Base-by-base conservation (phyloP, 2,329 filamentous ascomycete species). In the Ramularia collo-cygni region DNA sequence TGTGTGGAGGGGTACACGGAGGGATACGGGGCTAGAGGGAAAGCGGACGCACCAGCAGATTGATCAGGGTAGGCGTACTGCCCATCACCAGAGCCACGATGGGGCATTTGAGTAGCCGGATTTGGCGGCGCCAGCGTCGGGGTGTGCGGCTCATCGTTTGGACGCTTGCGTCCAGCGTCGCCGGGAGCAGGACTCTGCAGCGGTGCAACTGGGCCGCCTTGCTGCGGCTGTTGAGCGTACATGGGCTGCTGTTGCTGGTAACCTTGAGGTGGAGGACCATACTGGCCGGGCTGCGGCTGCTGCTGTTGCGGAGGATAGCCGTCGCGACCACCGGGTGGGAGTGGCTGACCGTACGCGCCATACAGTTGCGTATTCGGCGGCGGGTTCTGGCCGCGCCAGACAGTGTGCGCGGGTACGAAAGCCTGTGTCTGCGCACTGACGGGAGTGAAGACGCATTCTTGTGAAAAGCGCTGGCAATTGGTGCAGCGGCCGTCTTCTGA, bases 391-490 rank as follows among this genome's bases (percentile, higher is more conserved):
- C 68, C 67, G 31, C 68, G 66, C 63, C 65, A 83, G 42, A 80
- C 77, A 5, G 81, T 79, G 58, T 84, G 79, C 8, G 80, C 81
- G 6, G 81, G 81, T 24, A 85, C 81, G 56, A 85, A 85, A 8
- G 82, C 81, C 60, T 84, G 81, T 7, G 80, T 77, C 63, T 85
- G 81, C 8, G 80, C 81, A 3, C 79, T 84, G 16, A 86, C 81
- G 2, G 82, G 81, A 1, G 81, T 85, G 63, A 86, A 86, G 63
- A 86, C 77, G 64, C 82, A 86, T 58, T 84, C 80, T 62, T 85
- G 81, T 50, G 81, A 81, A 65, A 85, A 86, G 34, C 81, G 72
- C 48, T 79, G 71, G 58, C 81, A 86, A 60, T 85, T 85, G 55
- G 72, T 76, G 68, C 81, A 86, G 44, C 80, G 76, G 44, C 82